Evolutionary conservation across 345 rosid species (phyloP).

Genomic region (Syzygium aqueum): DNA sequence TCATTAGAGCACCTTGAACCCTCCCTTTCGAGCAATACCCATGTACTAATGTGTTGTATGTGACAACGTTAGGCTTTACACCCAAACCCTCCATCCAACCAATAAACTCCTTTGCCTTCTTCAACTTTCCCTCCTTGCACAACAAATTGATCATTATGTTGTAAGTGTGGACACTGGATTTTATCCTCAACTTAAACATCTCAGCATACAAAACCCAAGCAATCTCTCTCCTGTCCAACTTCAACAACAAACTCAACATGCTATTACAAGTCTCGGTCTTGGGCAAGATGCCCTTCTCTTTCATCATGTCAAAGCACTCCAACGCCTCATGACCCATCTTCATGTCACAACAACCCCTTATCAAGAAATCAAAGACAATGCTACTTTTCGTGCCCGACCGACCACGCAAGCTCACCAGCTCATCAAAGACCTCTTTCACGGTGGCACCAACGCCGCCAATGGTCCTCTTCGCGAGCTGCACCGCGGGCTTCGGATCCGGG

Average conservation of each 20-base stretch:
- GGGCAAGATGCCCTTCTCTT: constrained; percentile 53
- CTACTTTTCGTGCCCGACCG: constrained; percentile 36
- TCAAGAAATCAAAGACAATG: constrained; percentile 45
- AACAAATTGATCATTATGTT: constrained; percentile 85
- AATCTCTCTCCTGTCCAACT: constrained; percentile 37
- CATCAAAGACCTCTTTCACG: constrained; percentile 37
- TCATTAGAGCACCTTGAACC: constrained; percentile 54
- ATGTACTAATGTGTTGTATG: constrained; percentile 74
- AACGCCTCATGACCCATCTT: constrained; percentile 52
- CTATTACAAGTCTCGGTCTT: constrained; percentile 63
- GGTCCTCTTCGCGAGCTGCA: constrained; percentile 42
- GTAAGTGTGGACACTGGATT: constrained; percentile 56
- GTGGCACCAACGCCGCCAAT: constrained; percentile 8
- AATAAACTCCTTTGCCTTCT: constrained; percentile 60
- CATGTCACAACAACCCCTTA: constrained; percentile 57
- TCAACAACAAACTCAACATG: constrained; percentile 53
- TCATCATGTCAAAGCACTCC: constrained; percentile 60
- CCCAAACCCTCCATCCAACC: constrained; percentile 58
- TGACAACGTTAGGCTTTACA: constrained; percentile 56
- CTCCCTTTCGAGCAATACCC: constrained; percentile 66
- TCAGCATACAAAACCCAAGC: constrained; percentile 94
- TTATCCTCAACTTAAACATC: constrained; percentile 79
- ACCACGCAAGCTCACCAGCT: constrained; percentile 31
- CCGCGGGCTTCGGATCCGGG: constrained; percentile 44
- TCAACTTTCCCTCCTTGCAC: constrained; percentile 43